phyloP scores from a whole-genome alignment of 179 eudicot genomes.

The Nepenthes alata region DNA sequence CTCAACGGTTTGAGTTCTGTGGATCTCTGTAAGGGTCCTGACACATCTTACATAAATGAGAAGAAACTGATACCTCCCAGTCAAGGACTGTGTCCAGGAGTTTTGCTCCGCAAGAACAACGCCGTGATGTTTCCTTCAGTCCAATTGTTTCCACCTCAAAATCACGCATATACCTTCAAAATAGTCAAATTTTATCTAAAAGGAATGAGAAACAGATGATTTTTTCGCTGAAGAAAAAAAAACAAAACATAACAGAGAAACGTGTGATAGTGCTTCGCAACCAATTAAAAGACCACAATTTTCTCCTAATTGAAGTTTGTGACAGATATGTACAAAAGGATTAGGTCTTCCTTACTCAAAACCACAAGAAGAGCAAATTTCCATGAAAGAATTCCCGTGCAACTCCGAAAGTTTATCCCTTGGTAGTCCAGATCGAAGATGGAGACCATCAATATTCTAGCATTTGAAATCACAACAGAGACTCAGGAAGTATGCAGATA shows the following conservation, averaged over 20 bases:
- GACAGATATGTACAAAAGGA: constrained; percentile 7
- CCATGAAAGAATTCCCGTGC: constrained; percentile 94
- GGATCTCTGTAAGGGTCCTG: not conserved
- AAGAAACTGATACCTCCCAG: constrained; percentile 68
- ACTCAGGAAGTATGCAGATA: not conserved
- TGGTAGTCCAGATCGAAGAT: constrained; percentile 88
- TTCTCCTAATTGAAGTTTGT: not conserved
- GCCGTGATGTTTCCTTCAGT: constrained; percentile 76
- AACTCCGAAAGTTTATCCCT: constrained; percentile 85
- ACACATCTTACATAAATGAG: not conserved
- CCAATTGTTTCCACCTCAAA: constrained; percentile 96
- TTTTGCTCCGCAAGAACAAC: constrained; percentile 67
- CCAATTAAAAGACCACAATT: too few relatives aligned
- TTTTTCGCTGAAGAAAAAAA: too few relatives aligned
- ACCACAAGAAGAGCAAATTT: constrained; percentile 80
- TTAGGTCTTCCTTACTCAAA: constrained; percentile 49
- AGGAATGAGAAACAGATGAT: not conserved
- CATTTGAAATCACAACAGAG: constrained; percentile 8
- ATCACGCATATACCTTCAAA: constrained; percentile 75
- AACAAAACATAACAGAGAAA: too few relatives aligned
- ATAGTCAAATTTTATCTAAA: constrained; percentile 1
- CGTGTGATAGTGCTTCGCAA: not conserved
- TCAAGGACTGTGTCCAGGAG: constrained; percentile 91
- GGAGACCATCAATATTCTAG: constrained; percentile 94
- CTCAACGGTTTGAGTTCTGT: not conserved